Base-by-base conservation (phyloP, 345 rosid genomes). In the Salix purpurea region DNA sequence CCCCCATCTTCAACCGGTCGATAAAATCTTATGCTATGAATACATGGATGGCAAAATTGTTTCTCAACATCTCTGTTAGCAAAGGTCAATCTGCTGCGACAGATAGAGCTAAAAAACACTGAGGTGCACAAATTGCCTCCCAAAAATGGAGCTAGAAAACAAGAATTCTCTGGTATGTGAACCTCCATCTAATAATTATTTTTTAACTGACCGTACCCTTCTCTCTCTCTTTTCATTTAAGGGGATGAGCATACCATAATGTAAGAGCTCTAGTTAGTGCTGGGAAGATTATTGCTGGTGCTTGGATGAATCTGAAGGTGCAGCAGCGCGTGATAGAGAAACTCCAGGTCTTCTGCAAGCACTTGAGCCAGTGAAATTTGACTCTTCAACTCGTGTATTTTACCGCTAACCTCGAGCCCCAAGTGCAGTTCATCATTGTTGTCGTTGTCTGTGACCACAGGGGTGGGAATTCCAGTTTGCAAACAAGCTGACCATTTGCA, bases 401-500 rank as follows among this genome's bases (percentile, higher is more conserved):
- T 54, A 7, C 2, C 24, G 10, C 36, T 16, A 36, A 73, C 69
- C 44, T 76, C 37, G 14, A 37, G 15, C 39, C 60, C 76, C 21
- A 69, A 58, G 40, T 65, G 50, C 67, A 39, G 26, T 15, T n/a
- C 26, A 58, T 72, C 37, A 42, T 67, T 30, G 23, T 30, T 61
- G 15, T 34, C 39, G 1, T 30, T 24, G 0, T 67, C 61, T 48
- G 30, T 18, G 66, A 1, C 37, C 42, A 7, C 34, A 7, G 39
- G 1, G 9, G 54, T 32, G 26, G 64, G 7, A 4, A 56, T 54
- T 28, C 6, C 21, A 19, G 68, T 58, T 48, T 58, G 65, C 16
- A 68, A 68, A 32, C 32, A 12, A 15, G 77, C 81, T n/a, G 77
- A 73, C 81, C 81, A 79, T 30, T 60, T 69, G 69, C 40, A 67